Percentiles rank a stretch among this genome's conserved stretches.
Conservation (phyloP, 2,329 filamentous ascomycete species). For the Aciculosporium take region DNA sequence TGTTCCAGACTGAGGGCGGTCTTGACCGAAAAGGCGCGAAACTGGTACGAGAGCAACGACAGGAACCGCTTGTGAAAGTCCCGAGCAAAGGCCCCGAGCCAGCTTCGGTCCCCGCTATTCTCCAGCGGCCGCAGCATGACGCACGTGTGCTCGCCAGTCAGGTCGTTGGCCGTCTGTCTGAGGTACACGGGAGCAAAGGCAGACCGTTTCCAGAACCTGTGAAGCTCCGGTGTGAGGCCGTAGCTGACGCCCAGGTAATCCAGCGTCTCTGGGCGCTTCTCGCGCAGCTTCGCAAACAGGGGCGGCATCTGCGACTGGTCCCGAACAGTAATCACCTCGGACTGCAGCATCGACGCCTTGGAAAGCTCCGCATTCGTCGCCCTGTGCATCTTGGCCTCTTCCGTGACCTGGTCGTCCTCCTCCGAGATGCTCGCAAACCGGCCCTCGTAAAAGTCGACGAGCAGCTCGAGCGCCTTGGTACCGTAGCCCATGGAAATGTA, state of each 20-base stretch:
- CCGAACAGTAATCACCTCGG: conserved; percentile 79
- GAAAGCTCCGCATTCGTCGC: conserved; percentile 74
- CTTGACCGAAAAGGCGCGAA: conserved; percentile 64
- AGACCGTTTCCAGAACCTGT: conserved; percentile 93
- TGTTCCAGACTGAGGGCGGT: conserved; percentile 80
- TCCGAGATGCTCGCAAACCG: conserved; percentile 80
- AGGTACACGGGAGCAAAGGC: conserved; percentile 83
- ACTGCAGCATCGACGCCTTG: conserved; percentile 57
- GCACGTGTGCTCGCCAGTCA: conserved; percentile 94
- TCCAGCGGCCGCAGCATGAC: conserved; percentile 85
- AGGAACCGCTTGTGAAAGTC: conserved; percentile 96
- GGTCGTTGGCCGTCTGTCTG: conserved; percentile 85
- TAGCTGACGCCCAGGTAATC: conserved; percentile 96
- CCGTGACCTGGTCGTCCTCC: conserved; percentile 36
- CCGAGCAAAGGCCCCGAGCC: conserved; percentile 79
- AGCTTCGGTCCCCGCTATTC: conserved; percentile 53
- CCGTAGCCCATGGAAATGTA: conserved; percentile 90
- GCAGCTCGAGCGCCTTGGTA: conserved; percentile 69
- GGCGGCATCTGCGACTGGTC: conserved; percentile 89
- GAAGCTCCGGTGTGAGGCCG: conserved; percentile 71
- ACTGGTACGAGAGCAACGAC: conserved; percentile 79
- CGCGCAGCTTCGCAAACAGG: conserved; percentile 74
- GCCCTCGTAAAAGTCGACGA: conserved; percentile 87
- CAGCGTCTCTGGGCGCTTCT: conserved; percentile 63
- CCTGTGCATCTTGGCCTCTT: conserved; percentile 51